phyloP scores from a whole-genome alignment of 2,329 filamentous ascomycete species.

The Colletotrichum scovillei region DNA sequence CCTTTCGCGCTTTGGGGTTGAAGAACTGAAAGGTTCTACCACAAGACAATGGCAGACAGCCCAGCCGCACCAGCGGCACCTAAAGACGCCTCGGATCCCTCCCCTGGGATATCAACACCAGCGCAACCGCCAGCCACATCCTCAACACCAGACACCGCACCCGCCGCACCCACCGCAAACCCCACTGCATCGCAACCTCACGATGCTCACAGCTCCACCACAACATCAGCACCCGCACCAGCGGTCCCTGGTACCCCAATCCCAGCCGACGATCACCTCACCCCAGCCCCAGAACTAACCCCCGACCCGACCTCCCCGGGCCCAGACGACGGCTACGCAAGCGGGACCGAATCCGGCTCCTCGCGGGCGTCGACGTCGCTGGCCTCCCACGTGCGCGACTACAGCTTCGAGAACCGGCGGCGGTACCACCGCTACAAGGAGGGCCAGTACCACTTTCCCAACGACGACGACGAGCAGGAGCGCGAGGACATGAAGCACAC shows the following conservation, averaged over 20 bases:
- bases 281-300: neutral
- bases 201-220: neutral
- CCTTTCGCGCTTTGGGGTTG: neutral
- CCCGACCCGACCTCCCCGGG: neutral
- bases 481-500: slow-evolving; percentile 53
- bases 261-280: neutral
- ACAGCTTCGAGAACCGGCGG: slow-evolving; percentile 54
- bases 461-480: slow-evolving; percentile 55
- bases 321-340: slow-evolving; percentile 30
- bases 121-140: neutral
- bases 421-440: slow-evolving; percentile 55
- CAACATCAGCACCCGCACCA: neutral
- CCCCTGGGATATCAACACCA: no score
- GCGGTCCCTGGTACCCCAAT: neutral
- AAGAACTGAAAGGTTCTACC: no score
- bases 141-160: neutral
- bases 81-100: neutral
- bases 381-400: slow-evolving; percentile 50
- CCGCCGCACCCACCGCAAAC: no score
- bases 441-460: slow-evolving; percentile 57
- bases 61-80: neutral
- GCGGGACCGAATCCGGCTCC: slow-evolving; percentile 37
- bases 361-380: slow-evolving; percentile 41
- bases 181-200: neutral
- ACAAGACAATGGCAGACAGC: neutral